Base-by-base conservation (phyloP, 495 filamentous ascomycete genomes). In the Cryomyces antarcticus region DNA sequence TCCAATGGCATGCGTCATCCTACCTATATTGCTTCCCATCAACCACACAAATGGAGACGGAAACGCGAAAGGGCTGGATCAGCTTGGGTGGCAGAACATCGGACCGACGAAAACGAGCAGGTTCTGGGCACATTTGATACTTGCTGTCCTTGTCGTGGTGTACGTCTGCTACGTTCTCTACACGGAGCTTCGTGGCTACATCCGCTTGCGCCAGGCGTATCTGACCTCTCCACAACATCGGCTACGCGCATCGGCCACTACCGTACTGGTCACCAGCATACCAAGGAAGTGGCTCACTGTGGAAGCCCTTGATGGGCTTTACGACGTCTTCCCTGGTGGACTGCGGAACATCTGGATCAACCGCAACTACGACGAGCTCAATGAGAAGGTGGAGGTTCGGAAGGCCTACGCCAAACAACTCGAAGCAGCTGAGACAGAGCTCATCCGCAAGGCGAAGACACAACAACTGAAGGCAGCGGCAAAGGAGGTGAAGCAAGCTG, bases 271-370 rank as follows among this genome's bases (percentile, higher is more conserved):
- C 12, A 86, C 78, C 45, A 77, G 75, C 27, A 95, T 97, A 45
- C 89, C 89, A 12, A 66, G 71, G 30, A 83, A 84, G 53, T 96
- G 88, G 88, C 72, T 93, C 9, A 80, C 70, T 27, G 66, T 80
- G 37, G 75, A 93, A 41, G 80, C 83, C 7, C 66, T 97, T 9
- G 69, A 77, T 36, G 75, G 72, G 0, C 65, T 97, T n/a, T 97
- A 89, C 51, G 89, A 97, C 58, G 86, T 96, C 5, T 97, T 94
- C 52, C 89, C 89, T 3, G 89, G 89, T 36, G 89, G 89, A 39
- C 77, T 97, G 56, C 75, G 85, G 42, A 95, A 95, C 57, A 86
- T 96, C 31, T 97, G 87, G 84, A 78, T 95, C 47, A 95, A 94
- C 42, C 77, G 89, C 24, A 82, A 96, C 53, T 88, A 80, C 45